Base-by-base conservation (phyloP, 78 protist genomes). In the Dictyostelium citrinum region DNA sequence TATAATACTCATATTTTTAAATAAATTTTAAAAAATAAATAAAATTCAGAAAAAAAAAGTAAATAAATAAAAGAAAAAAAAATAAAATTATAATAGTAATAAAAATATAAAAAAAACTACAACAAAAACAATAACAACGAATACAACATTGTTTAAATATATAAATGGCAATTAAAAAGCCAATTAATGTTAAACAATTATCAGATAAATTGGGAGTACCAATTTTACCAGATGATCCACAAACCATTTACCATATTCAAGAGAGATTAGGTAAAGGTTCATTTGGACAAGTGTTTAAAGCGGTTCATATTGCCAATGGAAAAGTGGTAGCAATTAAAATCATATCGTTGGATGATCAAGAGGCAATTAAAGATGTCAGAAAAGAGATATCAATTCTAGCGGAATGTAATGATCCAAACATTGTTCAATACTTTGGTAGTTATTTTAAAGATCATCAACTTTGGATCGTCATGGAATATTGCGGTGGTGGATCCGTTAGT, bases 391-490 rank as follows among this genome's bases (percentile, higher is more conserved):
- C 70, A 2, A 88, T 88, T 46, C 58, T 88, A 20, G 83, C 93
- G 2, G 93, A 88, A 46, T 88, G 93, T 43, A 83, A 82, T 22
- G 90, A 90, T n/a, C 31, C 76, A 49, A 82, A 90, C 60, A 83
- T 90, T 24, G 90, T 90, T 6, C 70, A 71, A 61, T 81, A 81
- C 43, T 82, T 45, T 76, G 91, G 90, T 2, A 90, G 95, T 46
- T 83, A 90, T 70, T 90, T 90, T 64, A 81, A 83, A 72, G 95
- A 83, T 61, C 95, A 90, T 43, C 90, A 83, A 43, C 60, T 90
- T 12, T 90, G 91, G 95, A 98, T 98, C 3, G 95, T 98, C 4
- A 98, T 98, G 99, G 99, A 99, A 82, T 99, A 88, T 64, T 84
- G 97, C 43, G 97, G 93, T 0, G 99, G 99, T 35, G 99, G 99